These are phyloP conservation scores for Vaccinium darrowii DNA, from an alignment of 148 eudicot genomes.

Conservation along the genomic window DNA sequence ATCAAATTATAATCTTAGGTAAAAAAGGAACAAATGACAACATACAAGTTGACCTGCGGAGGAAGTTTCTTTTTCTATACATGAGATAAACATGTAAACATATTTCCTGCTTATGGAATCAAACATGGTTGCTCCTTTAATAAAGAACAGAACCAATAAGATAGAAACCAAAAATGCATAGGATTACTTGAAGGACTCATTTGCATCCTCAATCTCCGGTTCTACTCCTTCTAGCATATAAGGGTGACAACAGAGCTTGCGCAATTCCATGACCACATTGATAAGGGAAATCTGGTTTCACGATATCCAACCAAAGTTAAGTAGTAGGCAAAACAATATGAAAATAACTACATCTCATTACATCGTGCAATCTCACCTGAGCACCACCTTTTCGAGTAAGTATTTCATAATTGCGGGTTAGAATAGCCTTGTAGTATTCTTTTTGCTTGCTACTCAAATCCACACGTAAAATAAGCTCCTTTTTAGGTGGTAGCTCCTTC, in stretches of 20 bases:
- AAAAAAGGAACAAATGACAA: neutral
- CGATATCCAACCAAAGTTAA: constrained; percentile 10
- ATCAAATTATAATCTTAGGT: neutral
- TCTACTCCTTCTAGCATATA: constrained; percentile 98
- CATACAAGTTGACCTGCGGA: neutral
- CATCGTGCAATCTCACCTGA: constrained; percentile 53
- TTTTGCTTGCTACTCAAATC: constrained; percentile 94
- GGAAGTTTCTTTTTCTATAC: neutral
- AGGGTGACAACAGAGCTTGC: constrained; percentile 95
- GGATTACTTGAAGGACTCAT: constrained; percentile 77
- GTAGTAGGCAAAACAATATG: constrained; percentile 4
- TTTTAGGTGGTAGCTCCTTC: constrained; percentile 94
- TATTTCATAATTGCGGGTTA: constrained; percentile 92
- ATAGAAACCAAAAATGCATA: constrained; percentile 18
- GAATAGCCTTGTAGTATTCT: constrained; percentile 94
- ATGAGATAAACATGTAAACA: constrained; percentile 6
- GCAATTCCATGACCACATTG: constrained; percentile 95
- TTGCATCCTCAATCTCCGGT: constrained; percentile 59
- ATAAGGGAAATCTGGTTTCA: constrained; percentile 73
- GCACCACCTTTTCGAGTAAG: constrained; percentile 91
- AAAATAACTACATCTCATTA: constrained; percentile 10
- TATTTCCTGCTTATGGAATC: neutral
- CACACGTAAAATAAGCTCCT: constrained; percentile 91
- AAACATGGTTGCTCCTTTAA: neutral
- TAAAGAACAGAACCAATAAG: neutral